Evolutionary conservation across 768 basidiomycete species (phyloP), one percentile per base, ranked within the genome.

Genomic region (Nidula microcarpa): DNA sequence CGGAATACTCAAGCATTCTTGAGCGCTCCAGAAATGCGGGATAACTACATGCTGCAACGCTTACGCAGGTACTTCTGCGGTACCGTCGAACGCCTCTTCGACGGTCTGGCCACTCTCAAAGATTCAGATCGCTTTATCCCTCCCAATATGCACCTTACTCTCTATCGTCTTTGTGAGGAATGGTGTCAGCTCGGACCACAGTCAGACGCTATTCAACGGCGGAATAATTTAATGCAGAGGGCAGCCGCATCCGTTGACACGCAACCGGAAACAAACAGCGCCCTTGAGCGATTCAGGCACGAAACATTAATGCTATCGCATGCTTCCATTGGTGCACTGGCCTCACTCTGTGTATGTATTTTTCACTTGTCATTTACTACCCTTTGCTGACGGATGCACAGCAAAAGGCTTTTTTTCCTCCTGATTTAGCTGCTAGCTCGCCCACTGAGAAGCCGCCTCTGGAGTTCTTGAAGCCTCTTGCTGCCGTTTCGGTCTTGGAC

Each of bases 61-160:
- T 74, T 96, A 33, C 85, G 94, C 32, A 85, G 92, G 23, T 95
- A 91, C 65, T 97, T 96, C 66, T 97, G 94, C 61, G 89, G 91
- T 16, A 84, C 88, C 0, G 83, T 97, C 3, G 91, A 94, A 66
- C 84, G 88, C 48, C 78, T 97, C 8, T 93, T 94, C 55, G 87
- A 92, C 57, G 87, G 82, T 11, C 69, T 90, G 33, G 79, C 85
- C 2, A 76, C 76, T 34, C 73, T 92, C 32, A 85, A 86, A 48
- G 85, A 89, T 54, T 82, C 84, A 0, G 91, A 94, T 49, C 77
- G 86, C 4, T 91, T 91, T 63, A 81, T 90, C 49, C 85, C 89
- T 1, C 73, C 79, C 4, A 81, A 89, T 53, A 86, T 86, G 73
- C 84, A 92, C 62, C 77, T 94, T 6, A 79, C 86, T 2, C 69